phyloP scores from a whole-genome alignment of 805 yeast genomes.

The Kuraishia borneana region DNA sequence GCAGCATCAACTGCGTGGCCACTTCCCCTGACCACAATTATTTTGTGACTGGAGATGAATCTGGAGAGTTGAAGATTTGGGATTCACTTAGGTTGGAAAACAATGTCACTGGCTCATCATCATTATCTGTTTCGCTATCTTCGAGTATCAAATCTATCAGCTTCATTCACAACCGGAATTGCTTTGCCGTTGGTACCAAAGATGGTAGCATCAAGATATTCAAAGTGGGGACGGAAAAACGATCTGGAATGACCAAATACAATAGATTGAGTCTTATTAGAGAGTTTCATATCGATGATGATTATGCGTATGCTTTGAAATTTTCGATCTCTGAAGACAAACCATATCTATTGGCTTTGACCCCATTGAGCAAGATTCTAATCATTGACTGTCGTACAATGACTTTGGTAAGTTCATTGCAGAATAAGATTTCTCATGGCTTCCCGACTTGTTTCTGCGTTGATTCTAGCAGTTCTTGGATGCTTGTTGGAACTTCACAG shows the following conservation, averaged over 20 bases:
- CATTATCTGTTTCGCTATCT: constrained; percentile 33
- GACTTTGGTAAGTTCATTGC: constrained; percentile 27
- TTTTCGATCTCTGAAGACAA: constrained; percentile 27
- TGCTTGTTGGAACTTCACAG: constrained; percentile 60
- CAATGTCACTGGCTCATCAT: constrained; percentile 42
- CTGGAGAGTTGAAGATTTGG: constrained; percentile 72
- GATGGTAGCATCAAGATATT: constrained; percentile 34
- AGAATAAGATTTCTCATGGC: constrained; percentile 57
- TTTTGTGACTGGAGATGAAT: constrained; percentile 69
- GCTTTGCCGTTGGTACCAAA: constrained; percentile 43
- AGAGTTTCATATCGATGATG: constrained; percentile 24
- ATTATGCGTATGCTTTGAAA: constrained; percentile 31
- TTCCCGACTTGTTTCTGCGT: constrained; percentile 47
- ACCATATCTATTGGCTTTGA: constrained; percentile 35
- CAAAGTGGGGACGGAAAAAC: constrained; percentile 21
- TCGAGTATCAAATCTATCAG: constrained; percentile 36
- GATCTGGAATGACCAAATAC: constrained; percentile 6
- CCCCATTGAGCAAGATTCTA: constrained; percentile 40
- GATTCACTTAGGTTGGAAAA: constrained; percentile 54
- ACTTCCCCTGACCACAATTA: constrained; percentile 52
- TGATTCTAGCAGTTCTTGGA: constrained; percentile 45
- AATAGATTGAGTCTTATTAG: constrained; percentile 22
- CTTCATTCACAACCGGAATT: constrained; percentile 43
- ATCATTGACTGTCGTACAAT: constrained; percentile 50
- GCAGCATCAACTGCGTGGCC: constrained; percentile 43